Percentiles rank a stretch among this genome's conserved stretches.
Conservation (phyloP, 1,284 basidiomycete genomes). For the Schizopora paradoxa region DNA sequence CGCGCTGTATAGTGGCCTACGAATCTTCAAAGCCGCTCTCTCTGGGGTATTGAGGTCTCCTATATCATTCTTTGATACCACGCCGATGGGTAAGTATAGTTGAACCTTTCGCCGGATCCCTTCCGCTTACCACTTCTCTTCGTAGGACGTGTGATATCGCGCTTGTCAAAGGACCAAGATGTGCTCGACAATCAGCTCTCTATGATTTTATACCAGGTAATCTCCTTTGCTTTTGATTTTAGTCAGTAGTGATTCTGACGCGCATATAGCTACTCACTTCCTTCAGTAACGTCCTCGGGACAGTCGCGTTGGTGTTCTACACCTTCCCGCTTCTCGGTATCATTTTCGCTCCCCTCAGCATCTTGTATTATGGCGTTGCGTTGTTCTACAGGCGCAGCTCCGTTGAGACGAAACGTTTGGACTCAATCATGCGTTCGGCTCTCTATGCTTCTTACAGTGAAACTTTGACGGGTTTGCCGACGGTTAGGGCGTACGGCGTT, state of each 20-base stretch:
- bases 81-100: constrained; percentile 59
- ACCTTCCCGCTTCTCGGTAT: constrained; percentile 59
- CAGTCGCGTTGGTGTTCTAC: constrained; percentile 55
- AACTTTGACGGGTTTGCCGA: constrained; percentile 57
- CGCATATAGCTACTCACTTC: constrained; percentile 39
- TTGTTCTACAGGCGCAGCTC: constrained; percentile 52
- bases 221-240: not conserved
- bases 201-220: constrained; percentile 31
- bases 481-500: constrained; percentile 58
- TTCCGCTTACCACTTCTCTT: constrained; percentile 14
- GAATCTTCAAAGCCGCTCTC: constrained; percentile 55
- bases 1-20: constrained; percentile 51
- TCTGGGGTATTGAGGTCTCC: constrained; percentile 59
- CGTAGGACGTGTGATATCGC: constrained; percentile 49
- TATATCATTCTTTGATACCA: constrained; percentile 77
- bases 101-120: constrained; percentile 24
- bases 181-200: constrained; percentile 49
- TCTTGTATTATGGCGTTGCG: constrained; percentile 46
- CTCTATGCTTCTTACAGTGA: constrained; percentile 59
- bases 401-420: constrained; percentile 64
- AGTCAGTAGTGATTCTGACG: too few species aligned
- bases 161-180: constrained; percentile 62
- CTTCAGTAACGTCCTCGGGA: constrained; percentile 46
- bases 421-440: constrained; percentile 60
- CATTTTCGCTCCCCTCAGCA: constrained; percentile 47